phyloP scores from a whole-genome alignment of 805 yeast species.

The Lachancea sp. region DNA sequence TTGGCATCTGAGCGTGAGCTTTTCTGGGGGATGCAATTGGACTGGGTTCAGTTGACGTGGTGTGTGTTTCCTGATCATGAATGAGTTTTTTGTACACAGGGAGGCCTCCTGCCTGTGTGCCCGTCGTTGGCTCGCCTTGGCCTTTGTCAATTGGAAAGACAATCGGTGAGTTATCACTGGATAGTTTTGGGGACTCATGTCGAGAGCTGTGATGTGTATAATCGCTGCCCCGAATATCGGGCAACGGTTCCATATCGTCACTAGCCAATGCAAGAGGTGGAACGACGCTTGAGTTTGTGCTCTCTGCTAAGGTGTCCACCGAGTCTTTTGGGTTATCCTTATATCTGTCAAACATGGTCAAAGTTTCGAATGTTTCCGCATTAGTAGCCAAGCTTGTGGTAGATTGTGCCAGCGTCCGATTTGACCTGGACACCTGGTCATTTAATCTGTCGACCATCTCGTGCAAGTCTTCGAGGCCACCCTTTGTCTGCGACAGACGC shows the following conservation, averaged over 20 bases:
- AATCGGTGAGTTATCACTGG: conserved; percentile 5
- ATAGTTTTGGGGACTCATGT: neutral
- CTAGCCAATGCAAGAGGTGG: conserved; percentile 12
- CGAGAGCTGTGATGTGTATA: neutral
- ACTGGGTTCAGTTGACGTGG: too few species aligned
- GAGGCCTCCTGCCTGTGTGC: too few species aligned
- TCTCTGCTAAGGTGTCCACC: conserved; percentile 12
- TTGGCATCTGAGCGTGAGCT: too few species aligned
- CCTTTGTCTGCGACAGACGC: neutral
- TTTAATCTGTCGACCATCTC: conserved; percentile 33
- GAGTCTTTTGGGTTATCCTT: conserved; percentile 16
- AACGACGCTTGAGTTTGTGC: conserved; percentile 13
- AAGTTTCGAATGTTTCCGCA: conserved; percentile 23
- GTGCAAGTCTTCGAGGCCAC: conserved; percentile 27
- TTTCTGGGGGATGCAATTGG: too few species aligned
- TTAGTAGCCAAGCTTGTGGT: conserved; percentile 8
- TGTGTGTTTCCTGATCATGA: too few species aligned
- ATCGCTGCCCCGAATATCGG: too few species aligned
- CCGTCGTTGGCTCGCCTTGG: neutral
- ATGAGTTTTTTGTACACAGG: too few species aligned
- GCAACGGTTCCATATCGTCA: neutral
- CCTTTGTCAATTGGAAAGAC: neutral
- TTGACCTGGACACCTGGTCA: conserved; percentile 19
- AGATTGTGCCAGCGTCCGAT: conserved; percentile 14
- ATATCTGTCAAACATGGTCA: conserved; percentile 28